Evolutionary conservation across 2,329 filamentous ascomycete species (phyloP).

Genomic region (Septoria petroselini): DNA sequence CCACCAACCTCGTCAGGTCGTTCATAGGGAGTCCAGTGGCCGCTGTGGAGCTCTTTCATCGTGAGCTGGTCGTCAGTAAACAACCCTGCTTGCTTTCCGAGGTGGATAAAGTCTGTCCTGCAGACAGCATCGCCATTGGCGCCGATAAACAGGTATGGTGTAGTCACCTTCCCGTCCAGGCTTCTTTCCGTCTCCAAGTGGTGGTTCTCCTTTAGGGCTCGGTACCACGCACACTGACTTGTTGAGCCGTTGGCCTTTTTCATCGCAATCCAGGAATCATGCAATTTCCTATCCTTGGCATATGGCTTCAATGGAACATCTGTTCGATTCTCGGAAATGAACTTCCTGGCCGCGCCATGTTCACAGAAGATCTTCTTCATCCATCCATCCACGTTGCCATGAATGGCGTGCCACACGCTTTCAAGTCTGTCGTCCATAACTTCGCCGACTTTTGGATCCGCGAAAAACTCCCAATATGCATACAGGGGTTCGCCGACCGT

Average conservation of each 20-base stretch:
- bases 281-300: constrained; percentile 35
- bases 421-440: constrained; percentile 36
- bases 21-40: constrained; percentile 33
- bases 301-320: constrained; percentile 38
- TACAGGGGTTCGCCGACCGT: constrained; percentile 40
- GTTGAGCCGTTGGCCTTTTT: constrained; percentile 37
- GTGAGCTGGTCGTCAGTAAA: constrained; percentile 24
- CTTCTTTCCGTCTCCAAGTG: constrained; percentile 28
- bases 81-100: constrained; percentile 24
- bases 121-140: constrained; percentile 32
- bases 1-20: constrained; percentile 28
- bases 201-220: constrained; percentile 28
- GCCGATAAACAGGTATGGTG: constrained; percentile 40
- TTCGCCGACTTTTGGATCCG: constrained; percentile 36
- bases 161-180: constrained; percentile 25
- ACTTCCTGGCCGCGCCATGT: constrained; percentile 38
- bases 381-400: constrained; percentile 24
- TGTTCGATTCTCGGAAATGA: constrained; percentile 21
- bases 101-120: constrained; percentile 23
- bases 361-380: constrained; percentile 41
- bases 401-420: constrained; percentile 27
- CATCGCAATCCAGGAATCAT: constrained; percentile 38
- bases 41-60: constrained; percentile 21
- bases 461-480: constrained; percentile 44
- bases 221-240: constrained; percentile 40